phyloP scores from a whole-genome alignment of 1,284 basidiomycete species.

The Cryptococcus jaspeensis region DNA sequence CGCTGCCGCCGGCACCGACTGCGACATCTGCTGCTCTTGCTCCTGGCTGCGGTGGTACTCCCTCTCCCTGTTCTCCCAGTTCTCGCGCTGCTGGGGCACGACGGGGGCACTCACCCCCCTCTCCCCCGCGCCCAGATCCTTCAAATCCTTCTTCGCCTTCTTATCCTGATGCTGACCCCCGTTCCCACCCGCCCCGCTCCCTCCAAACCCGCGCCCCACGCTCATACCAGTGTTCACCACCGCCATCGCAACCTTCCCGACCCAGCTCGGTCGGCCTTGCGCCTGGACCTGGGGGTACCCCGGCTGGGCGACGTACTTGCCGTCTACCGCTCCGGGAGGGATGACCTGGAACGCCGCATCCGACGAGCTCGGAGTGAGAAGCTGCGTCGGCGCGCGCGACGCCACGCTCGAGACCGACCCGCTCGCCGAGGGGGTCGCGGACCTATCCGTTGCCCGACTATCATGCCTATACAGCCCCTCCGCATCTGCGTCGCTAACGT shows the following conservation, averaged over 20 bases:
- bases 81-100: no score
- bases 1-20: neutral
- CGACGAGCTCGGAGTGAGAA: conserved; percentile 9
- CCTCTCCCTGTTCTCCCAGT: no score
- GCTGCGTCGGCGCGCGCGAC: conserved; percentile 9
- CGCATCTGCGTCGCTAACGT: neutral
- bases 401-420: conserved; percentile 7
- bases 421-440: neutral
- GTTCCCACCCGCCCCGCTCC: conserved; percentile 21
- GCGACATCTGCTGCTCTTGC: no score
- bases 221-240: conserved; percentile 31
- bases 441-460: neutral
- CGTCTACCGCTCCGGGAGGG: neutral
- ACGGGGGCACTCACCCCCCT: no score
- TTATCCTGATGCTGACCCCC: neutral
- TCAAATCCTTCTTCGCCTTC: neutral
- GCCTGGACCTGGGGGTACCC: neutral
- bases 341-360: conserved; percentile 3
- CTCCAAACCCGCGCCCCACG: conserved; percentile 25
- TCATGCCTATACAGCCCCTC: neutral
- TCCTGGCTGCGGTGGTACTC: no score
- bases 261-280: conserved; percentile 27
- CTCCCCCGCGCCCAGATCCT: neutral
- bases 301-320: no score
- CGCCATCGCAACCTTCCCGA: conserved; percentile 45